Evolutionary conservation across 768 basidiomycete species (phyloP), one percentile per base, ranked within the genome.

Genomic region (Hygrophorus russula): DNA sequence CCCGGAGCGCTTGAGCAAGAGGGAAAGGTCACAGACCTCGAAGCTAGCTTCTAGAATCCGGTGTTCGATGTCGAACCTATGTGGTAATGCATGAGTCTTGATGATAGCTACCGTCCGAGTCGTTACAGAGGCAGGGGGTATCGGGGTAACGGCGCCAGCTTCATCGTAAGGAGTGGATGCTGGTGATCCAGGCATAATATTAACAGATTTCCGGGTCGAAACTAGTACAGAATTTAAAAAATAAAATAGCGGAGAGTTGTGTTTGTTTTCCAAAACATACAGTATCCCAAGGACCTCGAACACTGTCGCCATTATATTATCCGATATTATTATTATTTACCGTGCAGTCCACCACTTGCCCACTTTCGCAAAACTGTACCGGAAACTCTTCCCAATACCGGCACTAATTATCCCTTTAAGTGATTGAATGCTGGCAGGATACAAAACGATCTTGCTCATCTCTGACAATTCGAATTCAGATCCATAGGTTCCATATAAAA

Each of bases 381-480:
- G 74, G 4, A 80, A 45, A 56, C 86, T 87, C 71, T 91, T 92
- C 38, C 71, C 68, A 8, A 84, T 49, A 3, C 92, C 92, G 7
- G 87, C 85, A 45, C 81, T 90, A 14, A 84, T 73, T 38, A 97
- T 56, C 19, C 92, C 91, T 63, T 96, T 97, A 46, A 88, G 50
- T 4, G 82, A 71, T 65, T 97, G 92, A 7, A 86, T 67, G 1
- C 86, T 77, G 11, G 92, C 88, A 4, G 92, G 90, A 51, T 77
- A 73, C 50, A 82, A 71, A 34, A 94, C 90, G 56, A 92, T 90
- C 14, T 64, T 62, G 42, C 68, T 60, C 67, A 90, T 78, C 62
- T 91, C 90, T 91, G 48, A 42, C 9, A 28, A 15, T 20, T 20
- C 11, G 9, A 12, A 38, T 15, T 38, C n/a, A 13, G 19, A 20